A percentile compares a stretch with the other conserved stretches of the same genome.
These are phyloP conservation scores for Kodamaea sp. DNA, from an alignment of 1,139 yeast genomes.

Conservation along the genomic window DNA sequence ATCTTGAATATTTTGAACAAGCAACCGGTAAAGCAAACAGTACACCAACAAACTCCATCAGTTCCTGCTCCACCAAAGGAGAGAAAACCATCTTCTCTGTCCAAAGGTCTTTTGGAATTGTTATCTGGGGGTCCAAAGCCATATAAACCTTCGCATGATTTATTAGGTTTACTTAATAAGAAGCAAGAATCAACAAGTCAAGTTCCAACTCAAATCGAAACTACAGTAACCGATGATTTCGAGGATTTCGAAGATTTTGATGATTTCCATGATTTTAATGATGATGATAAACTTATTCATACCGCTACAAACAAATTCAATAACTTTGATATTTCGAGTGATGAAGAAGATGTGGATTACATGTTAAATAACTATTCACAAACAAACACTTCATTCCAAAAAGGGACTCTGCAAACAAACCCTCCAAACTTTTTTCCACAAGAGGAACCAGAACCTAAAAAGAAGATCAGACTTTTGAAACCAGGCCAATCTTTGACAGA, in stretches of 20 bases:
- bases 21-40: background rate
- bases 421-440: slow-evolving; percentile 8
- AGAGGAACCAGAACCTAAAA: slow-evolving; percentile 13
- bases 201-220: slow-evolving; percentile 5
- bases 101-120: slow-evolving; percentile 16
- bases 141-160: slow-evolving; percentile 4
- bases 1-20: slow-evolving; percentile 46
- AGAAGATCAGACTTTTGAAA: slow-evolving; percentile 25
- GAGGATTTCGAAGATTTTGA: slow-evolving; percentile 28
- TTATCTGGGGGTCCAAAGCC: slow-evolving; percentile 10
- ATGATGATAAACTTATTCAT: slow-evolving; percentile 23
- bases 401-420: background rate
- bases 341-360: slow-evolving; percentile 27
- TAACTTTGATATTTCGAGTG: slow-evolving; percentile 34
- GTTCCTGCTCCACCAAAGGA: slow-evolving; percentile 3
- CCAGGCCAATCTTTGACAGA: slow-evolving; percentile 28
- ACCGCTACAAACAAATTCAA: slow-evolving; percentile 11
- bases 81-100: slow-evolving; percentile 9
- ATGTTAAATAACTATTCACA: slow-evolving; percentile 4
- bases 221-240: slow-evolving; percentile 8
- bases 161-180: slow-evolving; percentile 7
- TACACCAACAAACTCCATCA: too few species aligned
- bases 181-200: slow-evolving; percentile 1
- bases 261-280: slow-evolving; percentile 36
- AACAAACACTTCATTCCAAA: background rate